Base-by-base conservation (phyloP, 495 filamentous ascomycete species). In the Jackrogersella minutella region DNA sequence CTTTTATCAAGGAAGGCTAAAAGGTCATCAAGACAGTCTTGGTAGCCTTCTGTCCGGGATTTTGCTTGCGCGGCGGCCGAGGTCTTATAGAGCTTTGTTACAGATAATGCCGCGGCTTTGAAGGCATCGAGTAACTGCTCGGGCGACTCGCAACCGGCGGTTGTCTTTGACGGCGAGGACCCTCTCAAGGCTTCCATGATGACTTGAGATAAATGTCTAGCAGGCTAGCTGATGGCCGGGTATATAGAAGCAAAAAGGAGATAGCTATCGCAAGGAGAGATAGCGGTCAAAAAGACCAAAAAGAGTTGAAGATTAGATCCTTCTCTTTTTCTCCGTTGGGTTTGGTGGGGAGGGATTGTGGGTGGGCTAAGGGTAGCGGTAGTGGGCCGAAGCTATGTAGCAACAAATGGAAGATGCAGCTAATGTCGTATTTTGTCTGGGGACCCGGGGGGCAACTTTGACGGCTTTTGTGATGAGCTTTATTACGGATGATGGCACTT, bases 61-160 rank as follows among this genome's bases (percentile, higher is more conserved):
- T 89, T 88, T n/a, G 87, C 81, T 67, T 91, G 87, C 17, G 92
- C 90, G 53, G 86, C 81, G 1, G 89, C 89, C 13, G 94, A 93
- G 52, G 88, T 91, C 76, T 97, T 97, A 79, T 97, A 98, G 26
- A 99, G 88, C 65, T 93, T 94, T 44, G 96, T 98, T 52, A 98
- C 93, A 2, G 96, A 96, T 17, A 97, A 82, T 11, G 96, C 96
- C 19, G 96, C 96, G 34, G 89, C 85, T 74, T 91, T 93, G 84
- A 99, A 99, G 53, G 91, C 87, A 52, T 93, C 89, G 44, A 96
- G 85, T 37, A 97, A 86, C 71, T 95, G 84, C 73, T 93, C 91
- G 10, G 90, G 85, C 21, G 89, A 87, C 58, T 91, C 91, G 53
- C 58, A 21, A 53, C 54, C 59, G 0, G 59, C 36, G 13, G 52